Percentiles rank a stretch among this genome's conserved stretches.
These are phyloP conservation scores for Cercophora newfieldiana DNA, from an alignment of 495 filamentous ascomycete species.

Conservation along the genomic window DNA sequence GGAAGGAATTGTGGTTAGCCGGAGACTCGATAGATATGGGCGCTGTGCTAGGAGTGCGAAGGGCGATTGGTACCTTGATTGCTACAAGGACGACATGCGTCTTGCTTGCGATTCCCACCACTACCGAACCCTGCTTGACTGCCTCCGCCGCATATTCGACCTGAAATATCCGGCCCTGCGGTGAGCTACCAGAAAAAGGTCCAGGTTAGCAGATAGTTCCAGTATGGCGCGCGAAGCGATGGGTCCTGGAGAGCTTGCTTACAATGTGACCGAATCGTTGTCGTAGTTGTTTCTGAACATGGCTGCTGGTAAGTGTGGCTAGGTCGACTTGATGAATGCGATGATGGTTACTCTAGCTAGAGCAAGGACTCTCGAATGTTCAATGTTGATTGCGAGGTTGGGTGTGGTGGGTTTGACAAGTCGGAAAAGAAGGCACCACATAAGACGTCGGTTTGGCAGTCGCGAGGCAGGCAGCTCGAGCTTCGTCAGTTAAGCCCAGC, in stretches of 20 bases:
- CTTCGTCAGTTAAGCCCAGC: conserved; percentile 32
- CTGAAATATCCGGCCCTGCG: conserved; percentile 98
- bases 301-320: conserved; percentile 31
- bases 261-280: conserved; percentile 99
- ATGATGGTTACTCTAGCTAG: no score
- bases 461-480: conserved; percentile 27
- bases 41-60: neutral
- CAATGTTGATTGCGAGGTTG: neutral
- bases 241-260: conserved; percentile 34
- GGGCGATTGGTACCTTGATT: conserved; percentile 65
- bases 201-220: conserved; percentile 18
- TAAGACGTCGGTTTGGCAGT: conserved; percentile 1
- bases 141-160: conserved; percentile 99
- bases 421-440: neutral
- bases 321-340: neutral
- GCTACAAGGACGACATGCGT: conserved; percentile 95
- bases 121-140: conserved; percentile 98
- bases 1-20: neutral
- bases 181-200: conserved; percentile 63
- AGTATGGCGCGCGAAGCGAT: neutral
- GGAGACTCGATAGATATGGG: neutral
- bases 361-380: neutral
- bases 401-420: neutral
- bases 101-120: conserved; percentile 95
- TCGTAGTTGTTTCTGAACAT: conserved; percentile 99